A percentile compares a stretch with the other conserved stretches of the same genome.
Conservation (phyloP, 2,329 filamentous ascomycete species). For the Ascochyta koolunga region DNA sequence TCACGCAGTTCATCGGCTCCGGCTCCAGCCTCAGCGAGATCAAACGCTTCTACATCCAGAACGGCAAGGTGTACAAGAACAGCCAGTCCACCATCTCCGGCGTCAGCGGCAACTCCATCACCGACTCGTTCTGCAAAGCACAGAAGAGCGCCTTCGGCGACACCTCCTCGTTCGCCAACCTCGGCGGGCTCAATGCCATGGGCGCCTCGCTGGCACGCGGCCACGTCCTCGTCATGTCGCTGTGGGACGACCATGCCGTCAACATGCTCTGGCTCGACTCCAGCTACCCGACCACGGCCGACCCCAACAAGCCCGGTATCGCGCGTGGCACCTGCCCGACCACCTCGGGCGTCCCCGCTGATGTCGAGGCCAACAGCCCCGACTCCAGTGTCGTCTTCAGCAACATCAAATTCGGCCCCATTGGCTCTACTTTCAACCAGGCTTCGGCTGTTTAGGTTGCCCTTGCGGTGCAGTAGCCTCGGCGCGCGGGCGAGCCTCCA, state of each 20-base stretch:
- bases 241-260: conserved; percentile 69
- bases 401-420: conserved; percentile 50
- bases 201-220: conserved; percentile 60
- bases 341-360: conserved; percentile 45
- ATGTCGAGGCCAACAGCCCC: conserved; percentile 45
- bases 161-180: conserved; percentile 57
- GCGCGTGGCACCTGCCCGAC: conserved; percentile 47
- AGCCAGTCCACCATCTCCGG: conserved; percentile 52
- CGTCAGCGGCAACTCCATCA: conserved; percentile 61
- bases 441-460: conserved; percentile 30
- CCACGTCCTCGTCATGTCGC: conserved; percentile 69
- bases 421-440: conserved; percentile 47
- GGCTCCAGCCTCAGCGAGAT: conserved; percentile 54
- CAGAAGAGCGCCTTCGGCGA: conserved; percentile 64
- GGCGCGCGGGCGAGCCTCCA: no score
- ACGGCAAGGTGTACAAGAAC: conserved; percentile 57
- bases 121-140: conserved; percentile 61
- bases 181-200: conserved; percentile 64
- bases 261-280: conserved; percentile 80
- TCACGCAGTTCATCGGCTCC: conserved; percentile 58
- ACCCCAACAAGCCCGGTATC: conserved; percentile 41
- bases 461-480: not conserved
- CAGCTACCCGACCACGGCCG: conserved; percentile 60
- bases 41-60: conserved; percentile 58
- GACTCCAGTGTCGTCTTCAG: conserved; percentile 46